Evolutionary conservation across 1,284 basidiomycete species (phyloP), one percentile per base, ranked within the genome.

Genomic region (Melampsora americana): DNA sequence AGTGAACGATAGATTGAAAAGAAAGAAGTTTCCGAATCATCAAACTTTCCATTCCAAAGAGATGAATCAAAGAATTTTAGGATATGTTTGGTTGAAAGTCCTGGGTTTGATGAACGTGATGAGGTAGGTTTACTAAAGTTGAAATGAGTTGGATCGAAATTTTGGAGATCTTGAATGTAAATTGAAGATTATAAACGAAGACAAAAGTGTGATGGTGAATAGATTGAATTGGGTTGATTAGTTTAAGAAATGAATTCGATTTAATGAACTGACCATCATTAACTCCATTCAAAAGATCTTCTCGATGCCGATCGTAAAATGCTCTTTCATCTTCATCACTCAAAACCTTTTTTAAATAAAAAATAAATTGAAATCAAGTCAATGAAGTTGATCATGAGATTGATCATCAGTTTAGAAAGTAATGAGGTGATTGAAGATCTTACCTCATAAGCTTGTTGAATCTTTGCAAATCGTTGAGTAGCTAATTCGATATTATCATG

Each of bases 381-480:
- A n/a, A n/a, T n/a, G n/a, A n/a, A n/a, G n/a, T n/a, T n/a, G n/a
- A n/a, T n/a, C n/a, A n/a, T n/a, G n/a, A n/a, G n/a, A n/a, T n/a
- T n/a, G n/a, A n/a, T n/a, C n/a, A n/a, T n/a, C n/a, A n/a, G n/a
- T n/a, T n/a, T n/a, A n/a, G n/a, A n/a, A n/a, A n/a, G n/a, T n/a
- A n/a, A n/a, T n/a, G n/a, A n/a, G n/a, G n/a, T n/a, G 1, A 23
- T 26, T 42, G 14, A 28, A 82, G n/a, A n/a, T n/a, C n/a, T n/a
- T 77, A 90, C 94, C 87, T 98, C 95, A 81, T 97, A 98, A 0
- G 95, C 95, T 80, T 95, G 92, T 80, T 97, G 95, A 18, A 99
- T 84, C 62, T 88, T 85, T 14, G 93, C 90, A 83, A 99, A 99
- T 28, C 90, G 87, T 80, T 90, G 86, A 0, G 94, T 98, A 0